Evolutionary conservation across 345 rosid genomes (phyloP), one percentile per base, ranked within the genome.

Genomic region (Anacardium occidentale): DNA sequence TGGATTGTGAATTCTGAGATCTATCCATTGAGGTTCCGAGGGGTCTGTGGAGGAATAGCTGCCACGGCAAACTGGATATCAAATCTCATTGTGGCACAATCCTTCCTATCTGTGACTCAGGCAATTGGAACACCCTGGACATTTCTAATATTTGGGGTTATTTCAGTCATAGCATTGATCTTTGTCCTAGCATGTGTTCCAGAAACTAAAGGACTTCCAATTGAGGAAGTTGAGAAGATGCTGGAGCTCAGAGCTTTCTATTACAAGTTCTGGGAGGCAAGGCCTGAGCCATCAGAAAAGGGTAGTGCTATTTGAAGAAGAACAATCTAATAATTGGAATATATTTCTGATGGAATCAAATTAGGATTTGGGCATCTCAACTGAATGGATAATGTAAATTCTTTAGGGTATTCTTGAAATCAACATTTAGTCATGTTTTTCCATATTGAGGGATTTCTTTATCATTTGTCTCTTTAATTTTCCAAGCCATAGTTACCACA

Each of bases 1-100:
- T 93, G 97, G 98, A 83, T 88, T 47, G 90, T 93, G 62, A 93
- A 91, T 74, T 93, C 96, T 15, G 98, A 92, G 83, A 89, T 92
- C 10, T 92, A 92, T 80, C 98, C 98, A 1, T 51, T 92, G 26
- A 78, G 98, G 64, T 89, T 85, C 69, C 83, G 95, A 73, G 97
- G 98, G 40, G 76, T 87, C 15, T 88, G 98, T 48, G 95, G 97
- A 74, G 97, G 98, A 63, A 93, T 93, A 53, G 97, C 97, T 1
- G 95, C 98, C 25, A 88, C 97, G 0, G 91, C 93, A 10, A 88
- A 85, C 79, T 93, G 98, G 98, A 80, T 80, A 42, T 88, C 98
- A 0, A 93, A 93, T 79, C 89, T 93, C 69, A 85, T 91, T 2
- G 98, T 93, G 63, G 92, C 95, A 9, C 86, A 93, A 66, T 80